Conservation (phyloP, 495 filamentous ascomycete genomes). For the Barbatosphaeria neglecta region DNA sequence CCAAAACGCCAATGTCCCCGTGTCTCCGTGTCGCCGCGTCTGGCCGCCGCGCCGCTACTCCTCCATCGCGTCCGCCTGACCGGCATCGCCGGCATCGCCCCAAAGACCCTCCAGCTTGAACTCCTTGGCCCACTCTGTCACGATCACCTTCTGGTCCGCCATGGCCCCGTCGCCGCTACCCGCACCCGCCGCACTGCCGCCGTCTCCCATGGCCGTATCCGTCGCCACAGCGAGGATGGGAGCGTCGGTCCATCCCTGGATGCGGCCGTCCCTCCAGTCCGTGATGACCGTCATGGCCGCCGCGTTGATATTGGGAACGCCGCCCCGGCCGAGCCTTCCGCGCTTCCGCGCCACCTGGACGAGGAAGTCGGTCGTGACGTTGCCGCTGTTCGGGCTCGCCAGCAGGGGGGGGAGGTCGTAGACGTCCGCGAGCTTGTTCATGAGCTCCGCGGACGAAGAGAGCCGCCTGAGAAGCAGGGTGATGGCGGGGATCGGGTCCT, state of each 20-base stretch:
- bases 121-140: conserved; percentile 87
- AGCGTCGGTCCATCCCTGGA: conserved; percentile 82
- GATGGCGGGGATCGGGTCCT: conserved; percentile 80
- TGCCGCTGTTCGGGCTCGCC: conserved; percentile 42
- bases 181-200: conserved; percentile 16
- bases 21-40: too few species aligned
- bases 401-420: conserved; percentile 77
- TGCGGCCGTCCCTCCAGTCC: conserved; percentile 91
- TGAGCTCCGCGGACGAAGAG: conserved; percentile 54
- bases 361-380: conserved; percentile 82
- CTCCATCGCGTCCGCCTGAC: conserved; percentile 17
- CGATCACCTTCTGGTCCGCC: conserved; percentile 73
- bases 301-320: conserved; percentile 74
- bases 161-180: conserved; percentile 25
- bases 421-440: conserved; percentile 63
- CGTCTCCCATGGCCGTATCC: conserved; percentile 18
- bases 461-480: conserved; percentile 68
- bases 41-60: conserved; percentile 7
- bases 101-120: conserved; percentile 94
- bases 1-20: too few species aligned
- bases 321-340: conserved; percentile 77
- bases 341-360: conserved; percentile 89
- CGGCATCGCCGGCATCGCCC: conserved; percentile 41
- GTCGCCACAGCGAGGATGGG: conserved; percentile 48
- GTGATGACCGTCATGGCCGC: conserved; percentile 88